Evolutionary conservation across 192 early-diverging fungal genomes (phyloP).

Genomic region (Glomus cerebriforme): DNA sequence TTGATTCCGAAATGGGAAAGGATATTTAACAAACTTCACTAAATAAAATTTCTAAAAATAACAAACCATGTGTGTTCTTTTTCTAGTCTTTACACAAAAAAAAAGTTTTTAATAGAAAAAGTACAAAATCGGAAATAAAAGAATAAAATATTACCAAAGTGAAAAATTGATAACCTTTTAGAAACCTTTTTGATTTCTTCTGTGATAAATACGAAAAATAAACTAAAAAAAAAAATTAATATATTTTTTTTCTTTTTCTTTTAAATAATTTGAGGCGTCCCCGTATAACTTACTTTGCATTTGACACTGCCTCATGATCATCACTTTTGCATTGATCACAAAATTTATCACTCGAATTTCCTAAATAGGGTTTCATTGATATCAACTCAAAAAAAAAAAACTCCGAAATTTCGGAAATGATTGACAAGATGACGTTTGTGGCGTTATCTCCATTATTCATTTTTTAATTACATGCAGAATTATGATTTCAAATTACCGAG

Average conservation of each 20-base stretch:
- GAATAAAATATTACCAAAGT: not conserved
- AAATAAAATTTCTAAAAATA: not conserved
- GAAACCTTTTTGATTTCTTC: not conserved
- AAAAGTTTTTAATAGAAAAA: not conserved
- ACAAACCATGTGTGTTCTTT: not conserved
- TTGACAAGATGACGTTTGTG: not conserved
- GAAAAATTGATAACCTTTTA: not conserved
- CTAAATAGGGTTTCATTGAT: not conserved
- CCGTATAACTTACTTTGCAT: too few relatives aligned
- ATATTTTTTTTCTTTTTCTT: not conserved
- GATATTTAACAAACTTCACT: not conserved
- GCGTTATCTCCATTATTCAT: not conserved
- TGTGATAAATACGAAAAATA: not conserved
- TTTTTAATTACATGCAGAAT: too few relatives aligned
- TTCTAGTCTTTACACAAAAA: not conserved
- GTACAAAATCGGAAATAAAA: not conserved
- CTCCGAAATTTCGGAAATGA: not conserved
- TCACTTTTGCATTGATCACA: not conserved
- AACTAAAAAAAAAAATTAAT: not conserved
- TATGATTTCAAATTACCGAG: too few relatives aligned
- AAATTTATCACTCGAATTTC: not conserved
- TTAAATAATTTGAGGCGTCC: not conserved
- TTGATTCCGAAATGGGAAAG: not conserved
- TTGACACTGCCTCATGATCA: too few relatives aligned
- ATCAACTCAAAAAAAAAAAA: not conserved